phyloP scores from a whole-genome alignment of 2,329 filamentous ascomycete species.

The Epicoccum sorghinum region DNA sequence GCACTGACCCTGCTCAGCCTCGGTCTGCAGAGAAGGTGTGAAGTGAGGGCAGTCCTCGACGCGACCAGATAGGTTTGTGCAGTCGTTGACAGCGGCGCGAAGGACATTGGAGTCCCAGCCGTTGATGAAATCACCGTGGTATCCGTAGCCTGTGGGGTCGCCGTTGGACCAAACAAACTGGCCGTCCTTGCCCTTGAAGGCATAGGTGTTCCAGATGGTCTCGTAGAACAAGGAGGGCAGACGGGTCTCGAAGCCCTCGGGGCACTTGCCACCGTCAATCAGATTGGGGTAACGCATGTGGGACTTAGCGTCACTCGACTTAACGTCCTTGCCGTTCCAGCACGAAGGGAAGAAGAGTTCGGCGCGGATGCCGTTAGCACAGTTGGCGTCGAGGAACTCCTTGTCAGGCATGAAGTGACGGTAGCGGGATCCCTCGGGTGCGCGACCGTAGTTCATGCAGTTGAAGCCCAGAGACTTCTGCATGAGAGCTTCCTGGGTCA shows the following conservation, averaged over 20 bases:
- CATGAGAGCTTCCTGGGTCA: slow-evolving; percentile 71
- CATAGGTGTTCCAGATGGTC: slow-evolving; percentile 61
- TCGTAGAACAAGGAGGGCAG: slow-evolving; percentile 67
- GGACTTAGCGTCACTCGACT: slow-evolving; percentile 64
- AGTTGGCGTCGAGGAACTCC: slow-evolving; percentile 78
- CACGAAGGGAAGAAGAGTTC: slow-evolving; percentile 78
- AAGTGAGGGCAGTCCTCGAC: slow-evolving; percentile 80
- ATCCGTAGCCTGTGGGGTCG: slow-evolving; percentile 74
- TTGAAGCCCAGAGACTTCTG: slow-evolving; percentile 94
- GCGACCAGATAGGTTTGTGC: slow-evolving; percentile 72
- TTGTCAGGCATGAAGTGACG: slow-evolving; percentile 85
- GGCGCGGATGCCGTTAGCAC: slow-evolving; percentile 75
- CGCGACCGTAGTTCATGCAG: slow-evolving; percentile 78
- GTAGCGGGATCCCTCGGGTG: slow-evolving; percentile 74
- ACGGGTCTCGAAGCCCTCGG: slow-evolving; percentile 59
- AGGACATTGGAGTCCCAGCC: slow-evolving; percentile 73
- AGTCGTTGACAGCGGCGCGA: slow-evolving; percentile 71
- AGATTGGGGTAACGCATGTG: slow-evolving; percentile 69
- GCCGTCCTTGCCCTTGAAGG: slow-evolving; percentile 57
- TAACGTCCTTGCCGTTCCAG: slow-evolving; percentile 69
- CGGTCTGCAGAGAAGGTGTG: slow-evolving; percentile 59
- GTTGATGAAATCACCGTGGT: slow-evolving; percentile 74
- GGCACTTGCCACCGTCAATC: slow-evolving; percentile 62
- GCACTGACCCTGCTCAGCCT: slow-evolving; percentile 64
- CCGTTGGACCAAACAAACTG: slow-evolving; percentile 73